These are phyloP conservation scores for Meyerozyma athensensis DNA, from an alignment of 1,139 yeast species.

Conservation along the genomic window DNA sequence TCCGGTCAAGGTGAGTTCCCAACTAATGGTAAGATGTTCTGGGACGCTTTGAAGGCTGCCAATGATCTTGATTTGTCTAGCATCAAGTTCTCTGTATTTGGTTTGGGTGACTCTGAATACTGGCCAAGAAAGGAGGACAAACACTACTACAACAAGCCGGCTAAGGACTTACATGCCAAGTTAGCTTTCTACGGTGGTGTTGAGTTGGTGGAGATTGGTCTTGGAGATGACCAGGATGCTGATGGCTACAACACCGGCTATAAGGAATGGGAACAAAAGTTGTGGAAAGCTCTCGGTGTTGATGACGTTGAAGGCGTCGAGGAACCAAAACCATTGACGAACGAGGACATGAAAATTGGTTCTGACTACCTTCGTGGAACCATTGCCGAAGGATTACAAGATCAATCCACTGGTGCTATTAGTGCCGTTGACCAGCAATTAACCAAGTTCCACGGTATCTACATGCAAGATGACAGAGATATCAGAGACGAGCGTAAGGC, in stretches of 20 bases:
- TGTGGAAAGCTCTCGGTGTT: slow-evolving; percentile 90
- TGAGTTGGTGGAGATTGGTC: slow-evolving; percentile 68
- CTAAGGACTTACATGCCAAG: slow-evolving; percentile 63
- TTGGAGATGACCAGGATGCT: slow-evolving; percentile 96
- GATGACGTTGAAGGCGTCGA: slow-evolving; percentile 79
- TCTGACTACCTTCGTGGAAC: slow-evolving; percentile 91
- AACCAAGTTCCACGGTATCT: slow-evolving; percentile 96
- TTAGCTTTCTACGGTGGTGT: slow-evolving; percentile 69
- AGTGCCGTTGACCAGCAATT: slow-evolving; percentile 91
- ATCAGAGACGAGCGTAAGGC: slow-evolving; percentile 88
- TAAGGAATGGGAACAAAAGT: slow-evolving; percentile 75
- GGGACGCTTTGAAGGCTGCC: slow-evolving; percentile 76
- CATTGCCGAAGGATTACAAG: slow-evolving; percentile 79
- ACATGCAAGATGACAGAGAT: slow-evolving; percentile 98
- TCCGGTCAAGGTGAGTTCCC: slow-evolving; percentile 99
- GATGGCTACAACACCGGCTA: slow-evolving; percentile 92
- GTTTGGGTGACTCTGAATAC: slow-evolving; percentile 89
- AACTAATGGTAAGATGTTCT: slow-evolving; percentile 84
- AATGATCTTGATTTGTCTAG: slow-evolving; percentile 70
- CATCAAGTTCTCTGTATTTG: slow-evolving; percentile 73
- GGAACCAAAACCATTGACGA: slow-evolving; percentile 93
- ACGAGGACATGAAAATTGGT: slow-evolving; percentile 89
- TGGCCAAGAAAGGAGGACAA: slow-evolving; percentile 98
- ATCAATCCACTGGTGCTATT: slow-evolving; percentile 85
- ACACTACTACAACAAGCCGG: slow-evolving; percentile 92